phyloP scores from a whole-genome alignment of 306 rosid species.

The Spatholobus suberectus region DNA sequence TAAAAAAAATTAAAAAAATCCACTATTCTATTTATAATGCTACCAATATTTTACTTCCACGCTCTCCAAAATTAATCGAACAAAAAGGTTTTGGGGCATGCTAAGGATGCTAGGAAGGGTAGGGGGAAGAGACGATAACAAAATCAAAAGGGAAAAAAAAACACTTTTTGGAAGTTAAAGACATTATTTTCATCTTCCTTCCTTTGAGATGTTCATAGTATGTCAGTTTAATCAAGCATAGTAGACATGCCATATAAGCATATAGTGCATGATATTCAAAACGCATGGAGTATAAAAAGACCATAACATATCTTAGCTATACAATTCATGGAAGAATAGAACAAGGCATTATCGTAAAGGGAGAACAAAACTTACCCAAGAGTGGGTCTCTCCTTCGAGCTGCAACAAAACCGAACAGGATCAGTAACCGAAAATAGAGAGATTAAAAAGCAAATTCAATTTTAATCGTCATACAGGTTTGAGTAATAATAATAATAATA shows the following conservation, averaged over 20 bases:
- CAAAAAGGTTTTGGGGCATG: not conserved
- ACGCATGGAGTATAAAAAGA: not conserved
- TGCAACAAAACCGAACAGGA: conserved; percentile 46
- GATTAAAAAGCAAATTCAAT: not conserved
- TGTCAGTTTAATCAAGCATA: not conserved
- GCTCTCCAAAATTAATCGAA: too few relatives aligned
- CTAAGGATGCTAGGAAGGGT: not conserved
- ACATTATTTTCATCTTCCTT: not conserved
- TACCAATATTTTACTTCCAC: too few relatives aligned
- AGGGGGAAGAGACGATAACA: not conserved
- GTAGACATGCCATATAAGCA: not conserved
- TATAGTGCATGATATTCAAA: not conserved
- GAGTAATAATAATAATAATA: not conserved
- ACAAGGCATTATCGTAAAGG: not conserved
- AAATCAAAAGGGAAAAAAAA: not conserved
- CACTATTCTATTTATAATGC: too few relatives aligned
- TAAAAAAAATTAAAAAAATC: not conserved
- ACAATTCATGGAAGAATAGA: not conserved
- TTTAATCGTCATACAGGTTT: not conserved
- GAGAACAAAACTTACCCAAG: conserved; percentile 70
- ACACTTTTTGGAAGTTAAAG: not conserved
- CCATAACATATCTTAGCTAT: not conserved
- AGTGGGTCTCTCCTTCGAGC: conserved; percentile 99
- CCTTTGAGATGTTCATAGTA: not conserved
- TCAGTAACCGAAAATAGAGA: not conserved